Percentiles rank a stretch among this genome's conserved stretches.
phyloP scores from a whole-genome alignment of 2,329 filamentous ascomycete genomes.

The Colletotrichum sidae region DNA sequence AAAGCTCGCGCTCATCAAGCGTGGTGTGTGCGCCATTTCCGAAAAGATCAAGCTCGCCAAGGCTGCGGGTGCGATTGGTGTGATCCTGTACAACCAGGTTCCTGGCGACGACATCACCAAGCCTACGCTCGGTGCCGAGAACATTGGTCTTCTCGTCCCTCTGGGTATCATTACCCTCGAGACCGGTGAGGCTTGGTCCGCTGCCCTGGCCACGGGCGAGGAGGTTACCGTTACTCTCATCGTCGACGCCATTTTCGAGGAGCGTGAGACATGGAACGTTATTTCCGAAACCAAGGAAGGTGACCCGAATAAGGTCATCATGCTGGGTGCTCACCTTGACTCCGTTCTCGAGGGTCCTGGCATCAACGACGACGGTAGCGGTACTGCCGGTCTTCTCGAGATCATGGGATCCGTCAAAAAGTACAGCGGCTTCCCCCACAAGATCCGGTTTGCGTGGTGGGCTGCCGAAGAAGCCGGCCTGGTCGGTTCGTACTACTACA shows the following conservation, averaged over 20 bases:
- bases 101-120: slow-evolving; percentile 54
- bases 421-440: slow-evolving; percentile 53
- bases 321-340: slow-evolving; percentile 56
- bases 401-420: slow-evolving; percentile 50
- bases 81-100: slow-evolving; percentile 72
- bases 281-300: slow-evolving; percentile 56
- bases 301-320: slow-evolving; percentile 54
- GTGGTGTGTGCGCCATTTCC: slow-evolving; percentile 54
- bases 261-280: slow-evolving; percentile 52
- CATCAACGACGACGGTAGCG: slow-evolving; percentile 55
- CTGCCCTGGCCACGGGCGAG: slow-evolving; percentile 47
- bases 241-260: slow-evolving; percentile 51
- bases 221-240: slow-evolving; percentile 47
- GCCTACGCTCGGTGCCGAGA: slow-evolving; percentile 65
- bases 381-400: slow-evolving; percentile 51
- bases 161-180: slow-evolving; percentile 50
- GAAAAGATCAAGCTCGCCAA: slow-evolving; percentile 58
- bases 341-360: slow-evolving; percentile 53
- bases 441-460: slow-evolving; percentile 57
- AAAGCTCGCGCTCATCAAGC: slow-evolving; percentile 58
- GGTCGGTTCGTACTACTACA: slow-evolving; percentile 55
- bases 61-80: slow-evolving; percentile 53
- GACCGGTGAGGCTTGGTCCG: slow-evolving; percentile 50
- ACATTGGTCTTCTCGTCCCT: slow-evolving; percentile 48
- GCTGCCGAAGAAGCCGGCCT: slow-evolving; percentile 56